phyloP scores from a whole-genome alignment of 2,329 filamentous ascomycete genomes.

The Ceratocystis destructans region DNA sequence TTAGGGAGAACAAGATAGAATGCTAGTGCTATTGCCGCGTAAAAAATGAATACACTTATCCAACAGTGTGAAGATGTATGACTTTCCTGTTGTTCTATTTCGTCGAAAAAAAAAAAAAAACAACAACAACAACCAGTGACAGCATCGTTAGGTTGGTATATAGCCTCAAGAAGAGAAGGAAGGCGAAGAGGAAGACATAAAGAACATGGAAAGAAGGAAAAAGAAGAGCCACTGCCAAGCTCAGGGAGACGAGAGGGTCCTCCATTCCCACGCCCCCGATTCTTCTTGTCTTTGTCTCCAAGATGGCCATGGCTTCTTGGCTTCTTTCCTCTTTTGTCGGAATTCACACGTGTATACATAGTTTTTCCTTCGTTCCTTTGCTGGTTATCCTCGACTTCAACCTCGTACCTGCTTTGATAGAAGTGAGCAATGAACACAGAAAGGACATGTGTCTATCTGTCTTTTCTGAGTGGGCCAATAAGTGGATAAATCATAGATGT shows the following conservation, averaged over 20 bases:
- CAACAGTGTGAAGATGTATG: no score
- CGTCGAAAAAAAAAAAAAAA: not conserved
- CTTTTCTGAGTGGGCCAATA: not conserved
- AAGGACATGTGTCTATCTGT: not conserved
- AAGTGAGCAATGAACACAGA: not conserved
- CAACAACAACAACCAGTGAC: not conserved
- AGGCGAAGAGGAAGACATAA: not conserved
- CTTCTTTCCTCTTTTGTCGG: not conserved
- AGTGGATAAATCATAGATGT: not conserved
- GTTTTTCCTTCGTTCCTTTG: not conserved
- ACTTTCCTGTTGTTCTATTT: no score
- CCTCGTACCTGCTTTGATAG: conserved; percentile 6
- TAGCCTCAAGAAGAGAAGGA: not conserved
- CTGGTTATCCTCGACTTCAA: not conserved
- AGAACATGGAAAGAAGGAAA: conserved; percentile 2
- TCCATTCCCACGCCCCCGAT: not conserved
- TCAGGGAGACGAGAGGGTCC: not conserved
- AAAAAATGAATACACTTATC: no score
- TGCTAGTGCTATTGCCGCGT: no score
- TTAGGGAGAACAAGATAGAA: no score
- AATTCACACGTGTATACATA: not conserved
- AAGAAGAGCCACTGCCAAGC: conserved; percentile 1
- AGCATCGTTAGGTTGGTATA: not conserved
- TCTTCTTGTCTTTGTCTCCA: not conserved
- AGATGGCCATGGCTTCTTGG: not conserved